Base-by-base conservation (phyloP, 768 basidiomycete species). In the Cystoderma amianthinum region DNA sequence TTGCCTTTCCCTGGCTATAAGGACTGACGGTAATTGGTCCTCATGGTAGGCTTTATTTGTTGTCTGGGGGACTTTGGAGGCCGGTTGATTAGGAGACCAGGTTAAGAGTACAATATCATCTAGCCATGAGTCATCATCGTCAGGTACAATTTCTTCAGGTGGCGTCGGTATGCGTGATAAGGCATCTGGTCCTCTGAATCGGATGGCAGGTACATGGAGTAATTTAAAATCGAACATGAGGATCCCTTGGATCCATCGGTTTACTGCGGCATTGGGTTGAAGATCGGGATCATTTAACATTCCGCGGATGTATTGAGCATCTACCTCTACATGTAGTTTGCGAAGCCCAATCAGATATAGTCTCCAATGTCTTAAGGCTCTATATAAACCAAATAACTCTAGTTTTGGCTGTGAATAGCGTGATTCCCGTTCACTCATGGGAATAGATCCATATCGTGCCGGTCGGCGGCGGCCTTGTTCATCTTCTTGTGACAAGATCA, bases 131-230 rank as follows among this genome's bases (percentile, higher is more conserved):
- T n/a, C n/a, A n/a, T n/a, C n/a, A n/a, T n/a, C n/a, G n/a, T n/a
- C n/a, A n/a, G n/a, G n/a, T n/a, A n/a, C n/a, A 4, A 49, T 23
- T 23, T 54, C 51, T 10, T 25, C 46, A 20, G 53, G 52, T 2
- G 48, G 51, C 0, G 38, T 37, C 10, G 43, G 39, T 9, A 53
- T 39, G 25, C 60, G 43, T 4, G 67, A 71, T 6, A 72, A 40
- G 0, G 52, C 67, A 56, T 71, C 70, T 2, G 68, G 62, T 7
- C 57, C 67, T 38, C 42, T 38, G 41, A 61, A 60, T 22, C 41
- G 37, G 0, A 46, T 44, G 3, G 48, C 63, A 1, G 64, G 65
- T 1, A 68, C 53, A 38, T 68, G 65, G 2, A 46, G 20, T 0
- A 69, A 42, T 12, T 45, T 44, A 33, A 69, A 67, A 39, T 63